Conservation (phyloP, 176 grass and related monocot genomes). For the Calamus simplicifolius region DNA sequence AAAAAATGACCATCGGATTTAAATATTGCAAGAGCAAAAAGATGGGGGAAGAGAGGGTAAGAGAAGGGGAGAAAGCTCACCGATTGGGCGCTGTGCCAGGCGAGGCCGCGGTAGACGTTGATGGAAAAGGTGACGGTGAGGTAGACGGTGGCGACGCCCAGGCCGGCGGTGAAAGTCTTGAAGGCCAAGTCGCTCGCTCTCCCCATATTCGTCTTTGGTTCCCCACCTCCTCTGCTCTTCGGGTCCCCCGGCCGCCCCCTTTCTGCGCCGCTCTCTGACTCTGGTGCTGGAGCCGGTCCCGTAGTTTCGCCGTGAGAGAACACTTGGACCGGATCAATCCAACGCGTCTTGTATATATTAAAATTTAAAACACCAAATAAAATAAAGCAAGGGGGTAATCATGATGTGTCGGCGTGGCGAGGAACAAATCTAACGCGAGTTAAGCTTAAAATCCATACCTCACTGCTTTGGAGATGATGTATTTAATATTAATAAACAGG, state of each 20-base stretch:
- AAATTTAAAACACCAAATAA: too few species aligned
- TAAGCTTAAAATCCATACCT: too few species aligned
- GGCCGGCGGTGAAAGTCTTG: slow-evolving; percentile 66
- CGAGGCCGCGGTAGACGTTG: slow-evolving; percentile 83
- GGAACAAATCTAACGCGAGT: too few species aligned
- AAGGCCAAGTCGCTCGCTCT: slow-evolving; percentile 43
- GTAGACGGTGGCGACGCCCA: slow-evolving; percentile 70
- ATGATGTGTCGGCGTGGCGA: too few species aligned
- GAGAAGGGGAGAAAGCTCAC: slow-evolving; percentile 10
- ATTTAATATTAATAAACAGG: too few species aligned
- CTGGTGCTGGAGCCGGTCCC: too few species aligned
- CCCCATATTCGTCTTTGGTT: slow-evolving; percentile 9
- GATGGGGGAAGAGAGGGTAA: not conserved
- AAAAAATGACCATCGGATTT: not conserved
- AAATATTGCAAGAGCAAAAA: not conserved
- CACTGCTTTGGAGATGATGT: too few species aligned
- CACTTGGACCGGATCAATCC: too few species aligned
- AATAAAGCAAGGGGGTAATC: too few species aligned
- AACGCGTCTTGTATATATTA: too few species aligned
- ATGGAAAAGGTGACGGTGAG: slow-evolving; percentile 69
- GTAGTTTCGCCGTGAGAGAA: too few species aligned
- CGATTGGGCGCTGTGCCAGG: slow-evolving; percentile 83
- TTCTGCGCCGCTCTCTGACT: too few species aligned
- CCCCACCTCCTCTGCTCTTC: not conserved
- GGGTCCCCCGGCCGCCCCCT: not conserved